Percentiles rank a stretch among this genome's conserved stretches.
Conservation (phyloP, 192 early-diverging fungal species). For the Linnemannia exigua region DNA sequence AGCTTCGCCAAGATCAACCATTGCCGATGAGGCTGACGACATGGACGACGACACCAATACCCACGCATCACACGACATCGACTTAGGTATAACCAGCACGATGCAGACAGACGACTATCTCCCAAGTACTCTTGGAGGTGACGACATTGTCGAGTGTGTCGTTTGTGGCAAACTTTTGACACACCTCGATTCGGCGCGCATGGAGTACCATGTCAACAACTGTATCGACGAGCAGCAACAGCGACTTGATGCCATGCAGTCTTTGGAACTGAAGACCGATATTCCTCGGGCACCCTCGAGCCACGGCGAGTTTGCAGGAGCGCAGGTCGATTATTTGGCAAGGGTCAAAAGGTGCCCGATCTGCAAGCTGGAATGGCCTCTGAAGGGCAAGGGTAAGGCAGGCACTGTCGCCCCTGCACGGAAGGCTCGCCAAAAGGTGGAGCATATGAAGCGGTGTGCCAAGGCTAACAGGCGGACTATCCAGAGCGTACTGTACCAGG, state of each 20-base stretch:
- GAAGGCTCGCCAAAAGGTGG: slow-evolving; percentile 38
- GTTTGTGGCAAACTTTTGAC: slow-evolving; percentile 34
- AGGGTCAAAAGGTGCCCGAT: slow-evolving; percentile 42
- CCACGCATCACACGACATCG: neutral
- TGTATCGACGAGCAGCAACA: slow-evolving; percentile 43
- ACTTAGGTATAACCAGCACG: neutral
- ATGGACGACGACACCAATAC: neutral
- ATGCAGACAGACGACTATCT: neutral
- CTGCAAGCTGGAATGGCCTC: slow-evolving; percentile 40
- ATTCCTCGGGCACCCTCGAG: neutral
- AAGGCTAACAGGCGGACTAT: slow-evolving; percentile 30
- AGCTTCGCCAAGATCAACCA: neutral
- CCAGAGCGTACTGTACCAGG: slow-evolving; percentile 39
- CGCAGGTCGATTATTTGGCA: slow-evolving; percentile 34
- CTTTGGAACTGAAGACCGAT: neutral
- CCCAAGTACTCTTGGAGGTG: neutral
- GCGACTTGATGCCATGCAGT: neutral
- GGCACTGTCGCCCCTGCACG: neutral
- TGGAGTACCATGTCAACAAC: slow-evolving; percentile 43
- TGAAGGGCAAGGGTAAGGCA: slow-evolving; percentile 10
- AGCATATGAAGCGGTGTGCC: slow-evolving; percentile 46
- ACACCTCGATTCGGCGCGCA: slow-evolving; percentile 31
- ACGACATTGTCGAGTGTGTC: slow-evolving; percentile 19
- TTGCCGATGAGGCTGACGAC: neutral
- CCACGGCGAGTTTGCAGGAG: slow-evolving; percentile 23